Evolutionary conservation across 2,329 filamentous ascomycete species (phyloP), one percentile per base, ranked within the genome.

Genomic region (Aplosporella prunicola): DNA sequence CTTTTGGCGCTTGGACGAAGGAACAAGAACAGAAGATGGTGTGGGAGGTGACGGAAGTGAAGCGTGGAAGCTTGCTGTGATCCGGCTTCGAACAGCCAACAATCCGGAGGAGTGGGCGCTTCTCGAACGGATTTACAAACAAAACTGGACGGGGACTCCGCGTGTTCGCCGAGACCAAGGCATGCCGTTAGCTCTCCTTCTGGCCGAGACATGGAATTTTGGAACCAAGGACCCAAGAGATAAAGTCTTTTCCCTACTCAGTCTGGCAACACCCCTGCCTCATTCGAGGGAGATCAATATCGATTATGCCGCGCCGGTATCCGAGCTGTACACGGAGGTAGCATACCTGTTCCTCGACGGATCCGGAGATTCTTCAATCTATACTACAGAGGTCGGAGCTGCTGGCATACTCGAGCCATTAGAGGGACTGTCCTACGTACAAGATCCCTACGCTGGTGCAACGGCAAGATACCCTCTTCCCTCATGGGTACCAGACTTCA

Each of bases 1-100:
- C 14, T 35, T 35, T 26, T 35, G 33, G 33, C 24, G 33, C 2
- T 9, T 35, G n/a, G 33, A 35, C 17, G 10, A 35, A 3, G 33
- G 33, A n/a, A 35, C 13, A 9, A 17, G 33, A 3, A 20, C n/a
- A 10, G 15, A 35, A 9, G 33, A 35, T 26, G 25, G 17, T 13
- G 29, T 28, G 8, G 33, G 33, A n/a, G 33, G 33, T 10, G 33
- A 35, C 17, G 18, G 33, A n/a, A 15, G 16, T 15, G 33, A 35
- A 16, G 25, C 33, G 2, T 35, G 33, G 33, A 35, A 35, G 22
- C 33, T 35, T n/a, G 33, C 33, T 14, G 17, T 17, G 2, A 28
- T 35, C 24, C 33, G 33, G 0, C 33, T 35, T 9, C 33, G 33
- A 3, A 28, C 33, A 8, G 10, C 14, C 16, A 16, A 20, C 33